Evolutionary conservation across 805 yeast genomes (phyloP).

Genomic region (Vanderwaltozyma verrucispora): DNA sequence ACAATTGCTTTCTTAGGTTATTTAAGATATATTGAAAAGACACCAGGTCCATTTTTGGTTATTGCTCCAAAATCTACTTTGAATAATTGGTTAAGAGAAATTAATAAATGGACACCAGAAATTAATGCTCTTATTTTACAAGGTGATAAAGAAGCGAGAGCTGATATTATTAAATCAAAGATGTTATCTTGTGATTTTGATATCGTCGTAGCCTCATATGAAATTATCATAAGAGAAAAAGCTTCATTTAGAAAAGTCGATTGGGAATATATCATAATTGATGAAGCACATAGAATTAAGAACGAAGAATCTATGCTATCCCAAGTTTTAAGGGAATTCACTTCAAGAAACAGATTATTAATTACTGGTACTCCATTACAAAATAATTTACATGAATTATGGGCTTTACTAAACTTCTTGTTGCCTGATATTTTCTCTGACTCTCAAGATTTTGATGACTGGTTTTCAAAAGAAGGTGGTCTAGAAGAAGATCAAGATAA

Average conservation of each 20-base stretch:
- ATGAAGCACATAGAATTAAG: conserved; percentile 73
- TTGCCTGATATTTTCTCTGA: conserved; percentile 73
- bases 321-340: conserved; percentile 64
- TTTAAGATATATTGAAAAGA: conserved; percentile 47
- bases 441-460: conserved; percentile 60
- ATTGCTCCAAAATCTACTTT: conserved; percentile 73
- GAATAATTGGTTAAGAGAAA: conserved; percentile 74
- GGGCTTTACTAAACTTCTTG: conserved; percentile 71
- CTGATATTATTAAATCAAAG: conserved; percentile 39
- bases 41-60: conserved; percentile 64
- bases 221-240: conserved; percentile 68
- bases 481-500: conserved; percentile 36
- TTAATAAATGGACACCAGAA: conserved; percentile 72
- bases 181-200: conserved; percentile 57
- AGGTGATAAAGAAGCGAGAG: conserved; percentile 64
- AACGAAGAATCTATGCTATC: conserved; percentile 65
- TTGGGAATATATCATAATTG: conserved; percentile 72
- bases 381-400: conserved; percentile 66
- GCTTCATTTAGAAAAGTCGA: conserved; percentile 51
- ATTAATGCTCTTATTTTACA: conserved; percentile 59
- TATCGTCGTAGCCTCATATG: conserved; percentile 62
- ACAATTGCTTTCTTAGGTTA: conserved; percentile 70
- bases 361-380: conserved; percentile 81
- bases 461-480: conserved; percentile 48
- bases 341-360: conserved; percentile 56